A percentile compares a stretch with the other conserved stretches of the same genome.
Conservation (phyloP, 1,284 basidiomycete species). For the Chondrostereum purpureum region DNA sequence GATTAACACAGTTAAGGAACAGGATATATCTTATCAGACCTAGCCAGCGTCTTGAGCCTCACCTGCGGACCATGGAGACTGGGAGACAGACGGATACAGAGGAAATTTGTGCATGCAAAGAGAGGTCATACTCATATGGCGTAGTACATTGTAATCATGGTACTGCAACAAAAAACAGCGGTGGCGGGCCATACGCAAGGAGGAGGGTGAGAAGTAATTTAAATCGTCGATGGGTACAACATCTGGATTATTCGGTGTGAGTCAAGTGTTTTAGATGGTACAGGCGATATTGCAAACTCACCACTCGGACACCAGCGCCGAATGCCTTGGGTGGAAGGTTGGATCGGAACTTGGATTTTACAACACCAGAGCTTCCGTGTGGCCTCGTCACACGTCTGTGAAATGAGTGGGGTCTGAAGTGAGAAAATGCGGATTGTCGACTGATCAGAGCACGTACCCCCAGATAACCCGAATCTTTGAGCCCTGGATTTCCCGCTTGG, state of each 20-base stretch:
- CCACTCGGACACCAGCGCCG: conserved; percentile 91
- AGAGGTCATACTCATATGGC: not conserved
- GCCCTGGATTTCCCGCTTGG: conserved; percentile 87
- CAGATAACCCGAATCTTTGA: conserved; percentile 95
- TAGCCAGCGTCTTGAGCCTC: no score
- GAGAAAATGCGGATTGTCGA: conserved; percentile 22
- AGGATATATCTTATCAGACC: no score
- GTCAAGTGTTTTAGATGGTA: not conserved
- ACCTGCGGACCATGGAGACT: no score
- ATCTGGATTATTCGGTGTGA: conserved; percentile 30
- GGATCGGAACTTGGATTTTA: conserved; percentile 94
- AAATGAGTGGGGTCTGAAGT: conserved; percentile 1
- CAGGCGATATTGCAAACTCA: conserved; percentile 43
- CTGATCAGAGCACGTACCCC: conserved; percentile 50
- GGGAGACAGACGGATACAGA: no score
- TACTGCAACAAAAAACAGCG: no score
- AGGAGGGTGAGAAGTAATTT: conserved; percentile 20
- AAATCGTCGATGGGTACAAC: conserved; percentile 56
- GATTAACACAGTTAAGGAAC: no score
- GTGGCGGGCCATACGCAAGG: conserved; percentile 12
- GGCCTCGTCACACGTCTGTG: conserved; percentile 82
- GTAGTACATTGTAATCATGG: not conserved
- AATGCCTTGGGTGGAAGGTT: conserved; percentile 97
- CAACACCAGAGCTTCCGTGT: conserved; percentile 93
- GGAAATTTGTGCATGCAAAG: conserved; percentile 1